Evolutionary conservation across 768 basidiomycete species (phyloP), one percentile per base, ranked within the genome.

Genomic region (Psilocybe azurescens): DNA sequence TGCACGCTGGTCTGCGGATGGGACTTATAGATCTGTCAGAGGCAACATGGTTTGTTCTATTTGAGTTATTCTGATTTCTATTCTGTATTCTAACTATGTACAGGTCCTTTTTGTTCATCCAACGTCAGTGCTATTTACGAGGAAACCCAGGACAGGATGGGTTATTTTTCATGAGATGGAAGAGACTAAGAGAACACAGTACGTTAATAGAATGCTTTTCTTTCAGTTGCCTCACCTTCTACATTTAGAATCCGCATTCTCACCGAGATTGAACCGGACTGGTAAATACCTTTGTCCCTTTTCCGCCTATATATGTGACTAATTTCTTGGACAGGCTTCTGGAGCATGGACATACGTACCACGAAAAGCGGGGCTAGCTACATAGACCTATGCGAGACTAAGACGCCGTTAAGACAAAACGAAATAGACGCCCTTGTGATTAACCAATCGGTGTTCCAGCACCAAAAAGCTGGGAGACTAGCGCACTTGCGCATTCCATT

Each of bases 81-180:
- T 6, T 32, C 18, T 49, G 58, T 63, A 51, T 38, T 38, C 16
- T 39, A 10, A 41, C 29, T 39, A 39, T 52, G 51, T 52, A 10
- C 20, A 98, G 96, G 79, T 87, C 7, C 76, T 99, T 20, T 87
- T 95, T 76, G 90, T 94, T 3, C 97, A 99, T 73, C 97, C 97
- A 1, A 94, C 89, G 6, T 97, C 96, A 1, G 94, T 97, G 6
- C 77, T 98, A 55, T 99, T 99, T 72, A 97, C 94, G 0, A 80
- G 97, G 47, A 95, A 93, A 70, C 93, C 97, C 8, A 84, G 88
- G 24, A 90, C 91, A 1, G 93, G 93, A 6, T 98, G 95, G 94
- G 93, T 99, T 3, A 81, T 99, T 8, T 98, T 90, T 70, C 95
- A 98, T 69, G 95, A 98, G 73, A 89, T 97, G 79, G 90, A 98